Conservation (phyloP, 2,329 filamentous ascomycete species). For the Aspergillus caelatus region DNA sequence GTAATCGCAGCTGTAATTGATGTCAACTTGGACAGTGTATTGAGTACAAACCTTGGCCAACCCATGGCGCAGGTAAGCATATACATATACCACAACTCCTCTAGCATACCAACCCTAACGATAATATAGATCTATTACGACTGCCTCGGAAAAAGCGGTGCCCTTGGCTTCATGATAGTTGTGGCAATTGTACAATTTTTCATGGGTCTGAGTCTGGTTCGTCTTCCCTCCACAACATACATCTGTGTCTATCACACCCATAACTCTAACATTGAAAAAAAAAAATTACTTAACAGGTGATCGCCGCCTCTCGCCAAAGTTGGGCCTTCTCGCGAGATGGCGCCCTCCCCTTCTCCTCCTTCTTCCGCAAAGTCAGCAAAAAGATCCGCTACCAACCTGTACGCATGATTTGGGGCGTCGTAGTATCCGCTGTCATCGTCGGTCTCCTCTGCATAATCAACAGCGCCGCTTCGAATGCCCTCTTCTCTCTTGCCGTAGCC, state of each 20-base stretch:
- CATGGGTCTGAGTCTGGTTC: constrained; percentile 59
- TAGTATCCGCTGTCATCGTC: constrained; percentile 54
- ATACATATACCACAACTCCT: neutral
- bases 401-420: constrained; percentile 59
- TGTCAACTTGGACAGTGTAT: constrained; percentile 53
- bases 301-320: constrained; percentile 62
- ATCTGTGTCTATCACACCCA: neutral
- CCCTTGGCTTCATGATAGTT: constrained; percentile 61
- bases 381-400: constrained; percentile 61
- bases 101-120: neutral
- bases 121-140: constrained; percentile 59
- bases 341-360: constrained; percentile 61
- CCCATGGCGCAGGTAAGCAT: constrained; percentile 55
- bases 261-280: neutral
- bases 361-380: constrained; percentile 60
- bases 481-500: constrained; percentile 60
- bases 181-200: constrained; percentile 65
- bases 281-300: constrained; percentile 38
- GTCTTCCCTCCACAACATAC: neutral
- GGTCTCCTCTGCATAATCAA: constrained; percentile 63
- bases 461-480: constrained; percentile 58
- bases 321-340: constrained; percentile 68
- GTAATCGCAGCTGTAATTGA: constrained; percentile 62
- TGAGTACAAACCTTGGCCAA: constrained; percentile 58
- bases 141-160: constrained; percentile 61